Conservation (phyloP, 805 yeast genomes). For the Saturnispora sanitii region DNA sequence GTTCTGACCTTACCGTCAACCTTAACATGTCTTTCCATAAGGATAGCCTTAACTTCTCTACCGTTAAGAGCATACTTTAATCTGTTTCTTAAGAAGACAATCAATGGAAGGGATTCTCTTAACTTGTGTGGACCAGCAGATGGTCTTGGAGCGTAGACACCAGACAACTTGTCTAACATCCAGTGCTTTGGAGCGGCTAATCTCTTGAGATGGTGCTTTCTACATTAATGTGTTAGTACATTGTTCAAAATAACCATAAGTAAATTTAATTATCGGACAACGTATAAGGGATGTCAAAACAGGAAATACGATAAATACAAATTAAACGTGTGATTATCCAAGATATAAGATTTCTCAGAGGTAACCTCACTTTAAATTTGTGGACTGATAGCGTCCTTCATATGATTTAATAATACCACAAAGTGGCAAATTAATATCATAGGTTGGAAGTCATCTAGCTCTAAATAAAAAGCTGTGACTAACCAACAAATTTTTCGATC, state of each 20-base stretch:
- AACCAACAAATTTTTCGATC: neutral
- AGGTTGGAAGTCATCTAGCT: constrained; percentile 2
- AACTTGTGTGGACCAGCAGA: constrained; percentile 99
- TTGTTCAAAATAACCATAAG: neutral
- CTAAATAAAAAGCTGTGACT: neutral
- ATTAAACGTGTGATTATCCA: constrained; percentile 1
- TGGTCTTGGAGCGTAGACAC: constrained; percentile 99
- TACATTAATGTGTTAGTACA: constrained; percentile 23
- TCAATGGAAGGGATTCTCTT: constrained; percentile 95
- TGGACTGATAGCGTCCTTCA: constrained; percentile 12
- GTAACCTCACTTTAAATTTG: constrained; percentile 1
- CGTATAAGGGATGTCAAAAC: neutral
- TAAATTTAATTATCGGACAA: neutral
- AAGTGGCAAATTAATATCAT: neutral
- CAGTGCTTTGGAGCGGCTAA: constrained; percentile 99
- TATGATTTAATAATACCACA: constrained; percentile 4
- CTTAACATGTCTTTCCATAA: constrained; percentile 96
- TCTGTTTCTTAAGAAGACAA: constrained; percentile 96
- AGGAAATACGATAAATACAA: neutral
- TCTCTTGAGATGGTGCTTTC: constrained; percentile 99
- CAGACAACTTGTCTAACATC: constrained; percentile 99
- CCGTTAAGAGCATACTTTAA: constrained; percentile 98
- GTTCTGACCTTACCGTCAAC: constrained; percentile 99
- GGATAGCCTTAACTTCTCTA: constrained; percentile 96
- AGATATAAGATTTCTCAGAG: neutral